phyloP scores from a whole-genome alignment of 2,329 filamentous ascomycete species.

The Scytalidium lignicola region DNA sequence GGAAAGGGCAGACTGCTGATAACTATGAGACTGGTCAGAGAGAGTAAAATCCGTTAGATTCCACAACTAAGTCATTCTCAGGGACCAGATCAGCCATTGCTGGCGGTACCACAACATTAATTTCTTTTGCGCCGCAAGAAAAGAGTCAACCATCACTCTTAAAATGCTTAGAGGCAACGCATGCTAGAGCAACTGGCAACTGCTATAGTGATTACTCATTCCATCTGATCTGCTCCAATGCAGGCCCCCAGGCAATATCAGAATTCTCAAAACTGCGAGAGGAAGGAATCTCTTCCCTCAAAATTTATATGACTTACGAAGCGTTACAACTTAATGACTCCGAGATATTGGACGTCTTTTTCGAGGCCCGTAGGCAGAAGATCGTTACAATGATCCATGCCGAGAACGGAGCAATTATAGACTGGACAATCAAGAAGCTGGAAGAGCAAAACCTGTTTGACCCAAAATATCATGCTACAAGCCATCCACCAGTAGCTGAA shows the following conservation, averaged over 20 bases:
- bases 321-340: slow-evolving; percentile 33
- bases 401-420: slow-evolving; percentile 48
- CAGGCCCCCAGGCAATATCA: slow-evolving; percentile 29
- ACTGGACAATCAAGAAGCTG: slow-evolving; percentile 48
- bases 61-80: slow-evolving; percentile 13
- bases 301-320: slow-evolving; percentile 41
- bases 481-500: slow-evolving; percentile 44
- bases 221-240: slow-evolving; percentile 39
- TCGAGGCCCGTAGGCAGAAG: slow-evolving; percentile 35
- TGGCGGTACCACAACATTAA: slow-evolving; percentile 43
- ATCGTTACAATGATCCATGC: slow-evolving; percentile 53
- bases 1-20: slow-evolving; percentile 25
- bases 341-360: slow-evolving; percentile 37
- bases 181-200: slow-evolving; percentile 35
- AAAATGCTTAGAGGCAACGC: slow-evolving; percentile 35
- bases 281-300: slow-evolving; percentile 37
- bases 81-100: slow-evolving; percentile 40
- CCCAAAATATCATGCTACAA: slow-evolving; percentile 46
- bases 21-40: slow-evolving; percentile 21
- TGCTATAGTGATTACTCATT: slow-evolving; percentile 46
- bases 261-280: slow-evolving; percentile 23
- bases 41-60: neutral
- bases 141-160: slow-evolving; percentile 39
- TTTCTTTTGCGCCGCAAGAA: slow-evolving; percentile 42
- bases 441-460: slow-evolving; percentile 42